These are phyloP conservation scores for Yarrowia sp. DNA, from an alignment of 805 yeast species.

Conservation along the genomic window DNA sequence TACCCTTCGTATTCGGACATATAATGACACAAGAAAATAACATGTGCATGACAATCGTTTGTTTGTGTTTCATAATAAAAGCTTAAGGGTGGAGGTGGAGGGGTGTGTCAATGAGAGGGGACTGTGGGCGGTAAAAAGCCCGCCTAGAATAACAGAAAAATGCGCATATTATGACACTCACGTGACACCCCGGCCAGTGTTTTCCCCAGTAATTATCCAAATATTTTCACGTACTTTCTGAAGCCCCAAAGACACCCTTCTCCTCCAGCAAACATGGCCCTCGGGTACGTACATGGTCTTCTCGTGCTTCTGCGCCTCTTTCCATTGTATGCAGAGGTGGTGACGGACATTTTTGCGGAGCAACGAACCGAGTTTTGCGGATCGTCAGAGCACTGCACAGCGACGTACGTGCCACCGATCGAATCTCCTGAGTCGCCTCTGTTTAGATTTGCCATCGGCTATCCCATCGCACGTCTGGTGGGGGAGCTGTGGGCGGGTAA, in stretches of 20 bases:
- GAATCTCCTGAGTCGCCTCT: neutral
- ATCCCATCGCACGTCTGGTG: neutral
- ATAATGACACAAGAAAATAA: neutral
- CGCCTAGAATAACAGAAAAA: neutral
- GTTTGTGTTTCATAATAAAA: slow-evolving; percentile 31
- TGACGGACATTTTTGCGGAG: slow-evolving; percentile 5
- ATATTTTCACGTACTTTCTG: neutral
- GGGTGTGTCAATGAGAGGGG: neutral
- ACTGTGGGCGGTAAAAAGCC: too few relatives aligned
- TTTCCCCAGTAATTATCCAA: neutral
- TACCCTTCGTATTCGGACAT: slow-evolving; percentile 7
- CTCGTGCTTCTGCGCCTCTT: slow-evolving; percentile 11
- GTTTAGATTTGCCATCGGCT: neutral
- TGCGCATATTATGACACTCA: neutral
- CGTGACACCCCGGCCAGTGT: neutral
- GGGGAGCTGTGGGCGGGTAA: neutral
- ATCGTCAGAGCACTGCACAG: neutral
- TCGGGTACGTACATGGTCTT: slow-evolving; percentile 29
- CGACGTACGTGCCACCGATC: neutral
- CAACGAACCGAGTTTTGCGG: neutral
- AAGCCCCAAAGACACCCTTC: neutral
- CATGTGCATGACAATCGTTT: slow-evolving; percentile 34
- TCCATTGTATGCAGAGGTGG: slow-evolving; percentile 3
- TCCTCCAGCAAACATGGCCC: slow-evolving; percentile 4
- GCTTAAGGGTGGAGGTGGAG: neutral